Evolutionary conservation across 2,329 filamentous ascomycete genomes (phyloP).

Genomic region (Cladosporium colombiae): DNA sequence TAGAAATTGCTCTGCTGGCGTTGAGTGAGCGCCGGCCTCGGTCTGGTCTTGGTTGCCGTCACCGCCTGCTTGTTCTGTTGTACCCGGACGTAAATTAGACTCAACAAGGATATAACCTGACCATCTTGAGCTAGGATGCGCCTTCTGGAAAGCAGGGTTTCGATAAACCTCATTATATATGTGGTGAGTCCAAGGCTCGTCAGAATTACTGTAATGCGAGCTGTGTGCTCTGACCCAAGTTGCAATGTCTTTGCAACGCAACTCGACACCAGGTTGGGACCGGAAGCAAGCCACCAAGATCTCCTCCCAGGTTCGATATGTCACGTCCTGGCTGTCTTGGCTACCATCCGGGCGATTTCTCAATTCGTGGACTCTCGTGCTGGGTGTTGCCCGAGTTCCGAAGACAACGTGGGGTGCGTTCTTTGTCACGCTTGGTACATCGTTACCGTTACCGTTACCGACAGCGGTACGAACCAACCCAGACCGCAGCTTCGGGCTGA

Average conservation of each 20-base stretch:
- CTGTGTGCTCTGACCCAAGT: background rate
- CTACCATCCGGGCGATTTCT: background rate
- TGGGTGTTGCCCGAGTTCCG: background rate
- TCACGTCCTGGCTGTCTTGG: background rate
- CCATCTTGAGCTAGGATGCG: background rate
- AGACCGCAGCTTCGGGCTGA: background rate
- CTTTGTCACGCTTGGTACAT: background rate
- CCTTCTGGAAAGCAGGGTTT: background rate
- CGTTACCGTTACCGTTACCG: background rate
- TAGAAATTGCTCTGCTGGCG: background rate
- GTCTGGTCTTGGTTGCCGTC: background rate
- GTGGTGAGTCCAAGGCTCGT: background rate
- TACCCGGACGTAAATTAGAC: background rate
- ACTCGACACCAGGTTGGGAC: background rate
- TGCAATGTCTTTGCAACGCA: background rate
- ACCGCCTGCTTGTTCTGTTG: background rate
- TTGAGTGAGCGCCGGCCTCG: background rate
- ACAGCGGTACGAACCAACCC: background rate
- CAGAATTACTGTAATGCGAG: background rate
- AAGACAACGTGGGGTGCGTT: background rate
- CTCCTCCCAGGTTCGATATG: background rate
- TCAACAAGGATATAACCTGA: background rate
- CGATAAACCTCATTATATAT: background rate
- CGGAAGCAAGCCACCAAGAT: background rate
- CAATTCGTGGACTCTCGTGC: background rate